These are phyloP conservation scores for Cinnamomum chago DNA, from an alignment of 164 flowering plant species.

Conservation along the genomic window DNA sequence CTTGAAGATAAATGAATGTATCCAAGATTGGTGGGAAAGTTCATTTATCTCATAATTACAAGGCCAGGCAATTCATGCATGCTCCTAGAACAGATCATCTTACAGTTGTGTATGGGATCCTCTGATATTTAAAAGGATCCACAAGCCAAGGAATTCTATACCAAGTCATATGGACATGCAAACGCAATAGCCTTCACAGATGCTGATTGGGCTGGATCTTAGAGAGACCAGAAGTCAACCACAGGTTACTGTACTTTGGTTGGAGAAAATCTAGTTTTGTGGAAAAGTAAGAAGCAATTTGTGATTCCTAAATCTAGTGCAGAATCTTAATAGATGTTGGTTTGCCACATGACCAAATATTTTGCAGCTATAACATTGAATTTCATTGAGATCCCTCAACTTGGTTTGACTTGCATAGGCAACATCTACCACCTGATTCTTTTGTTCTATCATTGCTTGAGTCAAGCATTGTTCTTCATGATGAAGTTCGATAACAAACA, in stretches of 20 bases:
- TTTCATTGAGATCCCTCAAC: no score
- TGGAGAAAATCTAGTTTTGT: background rate
- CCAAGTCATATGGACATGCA: background rate
- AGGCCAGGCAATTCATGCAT: background rate
- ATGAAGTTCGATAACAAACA: no score
- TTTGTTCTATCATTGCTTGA: no score
- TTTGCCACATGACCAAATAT: no score
- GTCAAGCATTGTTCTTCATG: no score
- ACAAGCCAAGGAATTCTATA: background rate
- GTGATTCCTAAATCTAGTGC: background rate
- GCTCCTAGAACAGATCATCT: background rate
- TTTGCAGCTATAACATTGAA: no score
- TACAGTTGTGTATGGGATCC: background rate
- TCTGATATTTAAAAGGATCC: background rate
- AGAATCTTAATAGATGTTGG: background rate
- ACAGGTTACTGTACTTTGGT: background rate
- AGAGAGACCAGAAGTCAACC: background rate
- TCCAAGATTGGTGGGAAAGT: background rate
- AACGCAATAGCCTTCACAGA: background rate
- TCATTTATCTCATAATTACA: background rate
- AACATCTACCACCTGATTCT: no score
- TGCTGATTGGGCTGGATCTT: background rate
- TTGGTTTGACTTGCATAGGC: no score
- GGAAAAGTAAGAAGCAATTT: background rate
- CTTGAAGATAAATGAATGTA: background rate